These are phyloP conservation scores for Claviceps sp. DNA, from an alignment of 2,329 filamentous ascomycete species.

Conservation along the genomic window DNA sequence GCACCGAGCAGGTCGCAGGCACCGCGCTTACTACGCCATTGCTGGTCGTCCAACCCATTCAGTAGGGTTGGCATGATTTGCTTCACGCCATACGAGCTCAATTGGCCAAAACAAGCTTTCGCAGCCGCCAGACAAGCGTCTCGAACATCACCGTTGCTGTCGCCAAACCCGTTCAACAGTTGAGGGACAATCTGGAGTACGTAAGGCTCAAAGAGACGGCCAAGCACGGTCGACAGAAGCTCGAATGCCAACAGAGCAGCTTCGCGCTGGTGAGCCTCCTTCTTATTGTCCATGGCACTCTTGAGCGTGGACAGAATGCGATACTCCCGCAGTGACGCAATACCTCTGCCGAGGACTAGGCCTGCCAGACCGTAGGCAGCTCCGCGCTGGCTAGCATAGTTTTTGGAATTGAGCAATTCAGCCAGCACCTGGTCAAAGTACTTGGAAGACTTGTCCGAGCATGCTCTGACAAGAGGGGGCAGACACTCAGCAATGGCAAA, in stretches of 20 bases:
- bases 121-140: constrained; percentile 86
- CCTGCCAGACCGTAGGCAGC: constrained; percentile 91
- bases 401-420: constrained; percentile 72
- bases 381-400: constrained; percentile 83
- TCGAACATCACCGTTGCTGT: constrained; percentile 75
- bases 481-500: constrained; percentile 92
- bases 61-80: constrained; percentile 84
- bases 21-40: constrained; percentile 98
- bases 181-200: constrained; percentile 92
- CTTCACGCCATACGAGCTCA: constrained; percentile 94
- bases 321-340: constrained; percentile 68
- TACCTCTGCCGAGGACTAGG: constrained; percentile 76
- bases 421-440: constrained; percentile 75
- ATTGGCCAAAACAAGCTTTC: constrained; percentile 82
- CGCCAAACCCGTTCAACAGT: constrained; percentile 77
- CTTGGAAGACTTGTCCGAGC: constrained; percentile 59
- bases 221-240: constrained; percentile 73
- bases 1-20: constrained; percentile 92
- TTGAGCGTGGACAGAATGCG: constrained; percentile 73
- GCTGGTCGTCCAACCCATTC: constrained; percentile 81
- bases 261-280: constrained; percentile 77
- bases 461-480: constrained; percentile 76
- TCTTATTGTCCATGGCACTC: constrained; percentile 86
- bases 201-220: constrained; percentile 86
- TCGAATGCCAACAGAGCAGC: constrained; percentile 85